Conservation (phyloP, 257 asterid species). For the Rhazya stricta region DNA sequence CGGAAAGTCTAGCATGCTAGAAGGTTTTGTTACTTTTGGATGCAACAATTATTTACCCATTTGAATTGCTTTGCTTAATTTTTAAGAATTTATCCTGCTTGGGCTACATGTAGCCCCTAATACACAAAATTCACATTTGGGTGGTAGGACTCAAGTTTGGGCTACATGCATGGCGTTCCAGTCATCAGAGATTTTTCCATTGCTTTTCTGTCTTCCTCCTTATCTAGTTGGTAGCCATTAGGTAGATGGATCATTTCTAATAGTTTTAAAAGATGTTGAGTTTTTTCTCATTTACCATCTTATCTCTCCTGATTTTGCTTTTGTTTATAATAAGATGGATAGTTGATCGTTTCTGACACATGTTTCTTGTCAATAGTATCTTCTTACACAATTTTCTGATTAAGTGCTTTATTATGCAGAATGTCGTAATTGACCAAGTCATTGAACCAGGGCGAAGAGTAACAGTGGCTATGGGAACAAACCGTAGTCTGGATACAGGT, state of each 20-base stretch:
- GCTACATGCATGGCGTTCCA: not conserved
- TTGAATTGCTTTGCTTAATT: not conserved
- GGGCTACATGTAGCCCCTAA: not conserved
- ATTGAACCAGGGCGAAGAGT: constrained; percentile 85
- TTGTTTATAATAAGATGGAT: not conserved
- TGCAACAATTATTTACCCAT: not conserved
- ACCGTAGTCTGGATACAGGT: constrained; percentile 72
- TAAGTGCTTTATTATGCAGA: constrained; percentile 44
- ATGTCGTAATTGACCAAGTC: constrained; percentile 54
- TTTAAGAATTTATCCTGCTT: not conserved
- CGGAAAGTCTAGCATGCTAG: not conserved
- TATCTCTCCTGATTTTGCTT: not conserved
- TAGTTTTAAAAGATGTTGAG: not conserved
- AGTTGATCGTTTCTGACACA: not conserved
- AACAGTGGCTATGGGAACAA: constrained; percentile 83
- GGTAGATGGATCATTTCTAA: not conserved
- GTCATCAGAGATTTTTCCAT: not conserved
- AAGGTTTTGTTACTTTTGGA: too few relatives aligned
- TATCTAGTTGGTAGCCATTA: not conserved
- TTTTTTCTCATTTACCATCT: not conserved
- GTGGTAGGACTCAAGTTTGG: not conserved
- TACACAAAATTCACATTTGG: not conserved
- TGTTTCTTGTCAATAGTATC: not conserved
- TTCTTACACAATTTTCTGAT: not conserved
- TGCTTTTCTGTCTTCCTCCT: not conserved